These are phyloP conservation scores for Triangularia setosa DNA, from an alignment of 2,329 filamentous ascomycete species.

Conservation along the genomic window DNA sequence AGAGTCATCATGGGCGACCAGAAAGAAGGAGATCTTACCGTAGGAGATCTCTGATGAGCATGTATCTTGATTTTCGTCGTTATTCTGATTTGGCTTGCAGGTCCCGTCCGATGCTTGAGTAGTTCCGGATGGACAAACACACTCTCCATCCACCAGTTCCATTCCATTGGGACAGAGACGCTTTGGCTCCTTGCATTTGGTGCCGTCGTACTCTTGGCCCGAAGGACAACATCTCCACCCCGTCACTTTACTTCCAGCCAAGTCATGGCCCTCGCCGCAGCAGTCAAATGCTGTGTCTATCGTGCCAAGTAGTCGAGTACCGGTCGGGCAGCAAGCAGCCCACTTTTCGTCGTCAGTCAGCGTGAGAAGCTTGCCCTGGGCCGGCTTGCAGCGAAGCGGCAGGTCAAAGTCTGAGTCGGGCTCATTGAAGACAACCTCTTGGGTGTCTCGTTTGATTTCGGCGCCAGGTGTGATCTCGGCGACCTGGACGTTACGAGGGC, in stretches of 20 bases:
- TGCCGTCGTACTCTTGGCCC: constrained; percentile 1
- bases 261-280: constrained; percentile 7
- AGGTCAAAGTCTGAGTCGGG: not conserved
- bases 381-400: constrained; percentile 1
- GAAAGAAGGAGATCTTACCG: too few species aligned
- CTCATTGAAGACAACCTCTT: not conserved
- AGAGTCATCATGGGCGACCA: constrained; percentile 1
- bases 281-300: constrained; percentile 9
- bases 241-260: not conserved
- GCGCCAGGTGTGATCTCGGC: not conserved
- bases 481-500: not conserved
- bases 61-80: too few species aligned
- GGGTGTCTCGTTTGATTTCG: not conserved
- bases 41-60: too few species aligned
- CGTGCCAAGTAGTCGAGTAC: not conserved
- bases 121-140: constrained; percentile 1
- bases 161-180: constrained; percentile 7
- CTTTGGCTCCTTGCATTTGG: not conserved
- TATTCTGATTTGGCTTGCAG: not conserved
- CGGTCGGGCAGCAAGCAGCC: constrained; percentile 2
- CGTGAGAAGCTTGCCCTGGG: not conserved
- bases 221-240: constrained; percentile 4
- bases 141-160: constrained; percentile 5
- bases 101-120: not conserved
- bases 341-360: constrained; percentile 2